Evolutionary conservation across 2,329 filamentous ascomycete genomes (phyloP), one percentile per base, ranked within the genome.

Genomic region (Cadophora malorum): DNA sequence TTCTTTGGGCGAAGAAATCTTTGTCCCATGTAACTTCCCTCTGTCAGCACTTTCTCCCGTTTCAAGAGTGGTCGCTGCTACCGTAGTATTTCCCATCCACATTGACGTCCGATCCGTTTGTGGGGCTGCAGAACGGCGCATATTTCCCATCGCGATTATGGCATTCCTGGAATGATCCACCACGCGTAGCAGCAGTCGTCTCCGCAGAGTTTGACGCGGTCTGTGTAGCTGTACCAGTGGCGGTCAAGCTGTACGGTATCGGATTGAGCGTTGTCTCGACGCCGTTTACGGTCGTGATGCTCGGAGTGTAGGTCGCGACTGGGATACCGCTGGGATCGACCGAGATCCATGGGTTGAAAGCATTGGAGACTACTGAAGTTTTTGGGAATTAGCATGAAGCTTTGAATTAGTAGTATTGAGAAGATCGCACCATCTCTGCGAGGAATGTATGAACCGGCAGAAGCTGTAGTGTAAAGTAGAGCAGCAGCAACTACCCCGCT

Each of bases 11-110:
- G 45, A 74, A 74, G 61, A 68, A 76, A 23, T 60, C 69, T 4
- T 71, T 69, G 49, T 77, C 75, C 76, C 76, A 77, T 9, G 75
- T 77, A 33, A 77, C 75, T 77, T n/a, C 9, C 16, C 8, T 9
- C 0, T 25, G 31, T 68, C 31, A 69, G 63, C 3, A 59, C 12
- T 47, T 25, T 16, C 10, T 21, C 21, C 10, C 19, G 14, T 35
- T 47, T 21, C 9, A 31, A 8, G 19, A 9, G 19, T 1, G 10
- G 9, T 19, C 49, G 14, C 33, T 45, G 47, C 14, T 70, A 77
- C 75, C 71, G 67, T 77, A 77, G 63, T 76, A 77, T 64, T 72
- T 76, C 16, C 72, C 66, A 25, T 72, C 75, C 19, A 76, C 69
- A 31, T 74, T 74, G 9, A 77, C 69, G 50, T 64, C 70, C 7